Conservation (phyloP, 192 early-diverging fungal species). For the Diversispora eburnea region DNA sequence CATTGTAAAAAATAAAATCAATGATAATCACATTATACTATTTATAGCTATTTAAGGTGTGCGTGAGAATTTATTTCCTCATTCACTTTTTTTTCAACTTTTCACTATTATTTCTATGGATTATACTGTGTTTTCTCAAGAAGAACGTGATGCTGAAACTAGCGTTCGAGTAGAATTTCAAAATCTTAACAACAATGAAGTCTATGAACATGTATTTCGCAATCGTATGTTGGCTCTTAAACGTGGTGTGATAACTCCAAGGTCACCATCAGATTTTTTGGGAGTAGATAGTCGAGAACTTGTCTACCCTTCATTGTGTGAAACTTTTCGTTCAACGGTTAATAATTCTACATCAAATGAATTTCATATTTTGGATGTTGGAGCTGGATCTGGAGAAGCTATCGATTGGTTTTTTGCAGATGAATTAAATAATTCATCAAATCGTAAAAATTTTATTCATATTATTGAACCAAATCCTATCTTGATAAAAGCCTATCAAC, state of each 20-base stretch:
- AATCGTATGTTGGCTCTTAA: not conserved
- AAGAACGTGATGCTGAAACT: not conserved
- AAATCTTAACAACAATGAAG: conserved; percentile 5
- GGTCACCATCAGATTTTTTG: not conserved
- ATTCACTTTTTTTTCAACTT: too few relatives aligned
- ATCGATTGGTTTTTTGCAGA: conserved; percentile 16
- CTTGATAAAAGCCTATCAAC: conserved; percentile 14
- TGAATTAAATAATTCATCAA: not conserved
- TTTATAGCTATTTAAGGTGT: too few relatives aligned
- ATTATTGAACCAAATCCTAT: not conserved
- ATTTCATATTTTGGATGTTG: conserved; percentile 16
- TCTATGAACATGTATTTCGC: conserved; percentile 1
- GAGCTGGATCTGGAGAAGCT: not conserved
- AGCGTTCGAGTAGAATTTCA: not conserved
- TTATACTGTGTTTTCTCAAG: not conserved
- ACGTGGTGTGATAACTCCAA: not conserved
- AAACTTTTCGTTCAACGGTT: not conserved
- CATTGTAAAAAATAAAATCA: too few relatives aligned
- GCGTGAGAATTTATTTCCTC: too few relatives aligned
- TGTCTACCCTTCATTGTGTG: not conserved
- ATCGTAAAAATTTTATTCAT: conserved; percentile 1
- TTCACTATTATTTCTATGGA: too few relatives aligned
- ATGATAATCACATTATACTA: too few relatives aligned
- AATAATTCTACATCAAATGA: not conserved
- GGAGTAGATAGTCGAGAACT: conserved; percentile 1